These are phyloP conservation scores for Rhytidiadelphus loreus DNA, from an alignment of 225 moss, liverwort and hornwort genomes.

Conservation along the genomic window DNA sequence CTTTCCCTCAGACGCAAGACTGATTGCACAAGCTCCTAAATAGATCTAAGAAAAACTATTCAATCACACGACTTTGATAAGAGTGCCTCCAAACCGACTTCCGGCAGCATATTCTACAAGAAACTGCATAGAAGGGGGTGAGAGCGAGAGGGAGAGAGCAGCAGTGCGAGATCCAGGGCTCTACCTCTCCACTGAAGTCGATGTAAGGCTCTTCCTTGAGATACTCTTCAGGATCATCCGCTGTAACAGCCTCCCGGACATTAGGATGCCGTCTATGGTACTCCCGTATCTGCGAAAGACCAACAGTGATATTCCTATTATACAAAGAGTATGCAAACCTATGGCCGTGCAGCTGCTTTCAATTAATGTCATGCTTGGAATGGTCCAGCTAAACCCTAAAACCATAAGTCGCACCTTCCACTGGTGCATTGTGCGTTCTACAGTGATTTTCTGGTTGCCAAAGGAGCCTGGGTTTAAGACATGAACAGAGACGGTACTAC, in stretches of 20 bases:
- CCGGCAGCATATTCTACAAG: background rate
- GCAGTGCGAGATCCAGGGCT: background rate
- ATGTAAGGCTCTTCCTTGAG: constrained; percentile 94
- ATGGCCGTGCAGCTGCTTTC: background rate
- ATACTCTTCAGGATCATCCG: constrained; percentile 77
- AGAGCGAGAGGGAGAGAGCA: background rate
- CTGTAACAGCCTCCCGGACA: constrained; percentile 47
- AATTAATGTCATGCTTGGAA: background rate
- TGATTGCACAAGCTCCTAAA: background rate
- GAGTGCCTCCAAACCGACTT: background rate
- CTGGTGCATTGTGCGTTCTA: background rate
- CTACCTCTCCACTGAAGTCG: constrained; percentile 88
- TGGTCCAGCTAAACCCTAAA: background rate
- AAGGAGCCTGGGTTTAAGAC: background rate
- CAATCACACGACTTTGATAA: background rate
- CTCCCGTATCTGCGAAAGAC: constrained; percentile 51
- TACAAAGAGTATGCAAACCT: background rate
- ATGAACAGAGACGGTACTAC: background rate
- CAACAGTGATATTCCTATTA: background rate
- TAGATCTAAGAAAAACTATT: background rate
- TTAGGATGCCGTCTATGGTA: constrained; percentile 87
- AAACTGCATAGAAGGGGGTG: background rate
- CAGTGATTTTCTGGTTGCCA: background rate
- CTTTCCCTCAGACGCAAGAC: background rate
- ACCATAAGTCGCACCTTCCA: background rate